Evolutionary conservation across 371 early-diverging fungal genomes (phyloP), one percentile per base, ranked within the genome.

Genomic region (Rhizomucor pusillus): DNA sequence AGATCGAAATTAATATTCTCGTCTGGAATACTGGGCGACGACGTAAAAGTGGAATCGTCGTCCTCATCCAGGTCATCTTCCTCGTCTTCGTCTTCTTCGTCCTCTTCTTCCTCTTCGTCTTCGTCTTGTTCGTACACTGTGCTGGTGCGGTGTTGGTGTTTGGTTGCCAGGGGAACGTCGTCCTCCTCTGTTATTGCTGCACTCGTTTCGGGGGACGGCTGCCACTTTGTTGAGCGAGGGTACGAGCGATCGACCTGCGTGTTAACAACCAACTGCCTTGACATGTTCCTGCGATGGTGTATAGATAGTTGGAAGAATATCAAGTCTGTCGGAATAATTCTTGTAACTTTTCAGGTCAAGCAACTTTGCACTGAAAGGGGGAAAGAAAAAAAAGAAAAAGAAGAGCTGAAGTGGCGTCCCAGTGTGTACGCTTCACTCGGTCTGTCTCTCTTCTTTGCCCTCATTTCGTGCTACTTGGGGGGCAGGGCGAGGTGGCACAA

Each of bases 1-100:
- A 77, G 52, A 57, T 83, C 75, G 56, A 87, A 88, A 64, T 90
- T 82, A 22, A 90, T 88, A 59, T 89, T 84, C 62, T 88, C 88
- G 64, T 90, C 90, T 2, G 86, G 77, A 50, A 85, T 75, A 46
- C 82, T 81, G 4, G 85, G 77, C 0, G 78, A 78, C 14, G 83
- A 60, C 7, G 62, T 61, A 43, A 50, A 61, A 16, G 56, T 56
- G 2, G 74, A 77, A 41, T 62, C 61, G 35, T 77, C 69, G 36
- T 80, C 77, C 5, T 77, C 82, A 24, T 77, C 75, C 11, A 68
- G 60, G 23, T 76, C 79, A 14, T 75, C 74, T 6, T 64, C 67
- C 5, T 69, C 73, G 9, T 76, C 65, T 1, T 71, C 73, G 11
- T 75, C 76, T 2, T 71, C 61, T 1, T 67, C 69, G n/a, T 70